Conservation (phyloP, 441 rosid species). For the Euphorbia celastroides region DNA sequence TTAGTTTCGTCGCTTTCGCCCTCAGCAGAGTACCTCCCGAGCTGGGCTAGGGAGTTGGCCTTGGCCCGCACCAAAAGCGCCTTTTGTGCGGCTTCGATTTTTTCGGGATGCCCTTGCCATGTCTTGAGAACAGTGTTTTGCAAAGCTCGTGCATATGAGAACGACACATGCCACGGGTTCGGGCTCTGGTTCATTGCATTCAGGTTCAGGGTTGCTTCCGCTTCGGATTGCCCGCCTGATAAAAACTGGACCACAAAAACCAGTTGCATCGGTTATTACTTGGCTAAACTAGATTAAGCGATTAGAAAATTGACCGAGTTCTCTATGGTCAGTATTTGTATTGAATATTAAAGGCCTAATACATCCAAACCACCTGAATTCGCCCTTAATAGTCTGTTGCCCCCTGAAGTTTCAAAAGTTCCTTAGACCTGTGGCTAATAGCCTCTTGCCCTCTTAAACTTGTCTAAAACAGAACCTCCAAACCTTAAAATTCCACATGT, state of each 20-base stretch:
- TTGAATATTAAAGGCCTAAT: too few species aligned
- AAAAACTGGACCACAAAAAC: constrained; percentile 49
- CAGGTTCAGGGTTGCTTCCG: too few species aligned
- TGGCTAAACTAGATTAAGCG: neutral
- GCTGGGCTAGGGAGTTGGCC: constrained; percentile 97
- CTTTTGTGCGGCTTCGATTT: constrained; percentile 74
- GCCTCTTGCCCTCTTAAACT: too few species aligned
- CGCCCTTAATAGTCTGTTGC: too few species aligned
- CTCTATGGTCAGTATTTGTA: neutral
- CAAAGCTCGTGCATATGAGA: constrained; percentile 95
- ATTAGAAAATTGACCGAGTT: neutral
- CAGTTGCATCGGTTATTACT: neutral
- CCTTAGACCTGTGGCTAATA: too few species aligned
- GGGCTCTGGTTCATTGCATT: constrained; percentile 98
- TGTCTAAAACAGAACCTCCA: too few species aligned
- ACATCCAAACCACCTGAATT: too few species aligned
- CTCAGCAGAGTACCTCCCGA: constrained; percentile 77
- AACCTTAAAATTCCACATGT: too few species aligned
- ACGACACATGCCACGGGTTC: constrained; percentile 98
- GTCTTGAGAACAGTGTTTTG: constrained; percentile 95
- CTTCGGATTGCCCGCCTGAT: constrained; percentile 99
- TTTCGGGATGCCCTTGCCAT: constrained; percentile 92
- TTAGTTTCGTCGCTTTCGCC: constrained; percentile 93
- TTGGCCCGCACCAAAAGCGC: constrained; percentile 89
- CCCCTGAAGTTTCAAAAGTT: too few species aligned